Evolutionary conservation across 176 grass and related monocot species (phyloP).

Genomic region (Aegilops sharonensis): DNA sequence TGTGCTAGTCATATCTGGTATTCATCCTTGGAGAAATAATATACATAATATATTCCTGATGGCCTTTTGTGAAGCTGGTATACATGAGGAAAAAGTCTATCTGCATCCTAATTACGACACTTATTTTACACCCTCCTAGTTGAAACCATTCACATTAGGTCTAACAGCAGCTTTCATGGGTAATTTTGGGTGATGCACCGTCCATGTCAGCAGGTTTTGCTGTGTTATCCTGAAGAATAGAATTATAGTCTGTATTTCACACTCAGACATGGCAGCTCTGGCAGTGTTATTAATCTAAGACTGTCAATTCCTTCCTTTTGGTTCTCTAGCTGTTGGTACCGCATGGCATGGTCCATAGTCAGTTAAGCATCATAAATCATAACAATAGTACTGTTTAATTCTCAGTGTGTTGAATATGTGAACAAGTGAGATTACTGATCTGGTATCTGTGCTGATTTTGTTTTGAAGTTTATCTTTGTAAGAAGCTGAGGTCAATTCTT

Average conservation of each 20-base stretch:
- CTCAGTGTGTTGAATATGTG: neutral
- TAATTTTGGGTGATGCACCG: too few species aligned
- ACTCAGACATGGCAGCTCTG: neutral
- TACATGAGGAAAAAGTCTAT: neutral
- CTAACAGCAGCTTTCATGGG: neutral
- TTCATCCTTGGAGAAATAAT: constrained; percentile 9
- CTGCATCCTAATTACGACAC: neutral
- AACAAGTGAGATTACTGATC: neutral
- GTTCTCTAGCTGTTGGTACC: constrained; percentile 16
- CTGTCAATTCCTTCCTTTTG: neutral
- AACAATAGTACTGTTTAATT: neutral
- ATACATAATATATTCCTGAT: neutral
- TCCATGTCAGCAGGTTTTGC: too few species aligned
- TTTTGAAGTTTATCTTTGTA: neutral
- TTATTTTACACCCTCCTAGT: neutral
- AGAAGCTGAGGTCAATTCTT: neutral
- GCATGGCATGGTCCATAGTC: neutral
- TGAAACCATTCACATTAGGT: neutral
- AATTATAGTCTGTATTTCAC: neutral
- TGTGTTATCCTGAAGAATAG: neutral
- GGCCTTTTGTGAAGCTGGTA: neutral
- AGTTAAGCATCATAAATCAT: constrained; percentile 3
- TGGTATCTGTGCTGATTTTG: constrained; percentile 1
- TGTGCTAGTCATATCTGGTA: neutral
- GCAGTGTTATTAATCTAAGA: constrained; percentile 6